A percentile compares a stretch with the other conserved stretches of the same genome.
These are phyloP conservation scores for Agaricus blazei DNA, from an alignment of 768 basidiomycete genomes.

Conservation along the genomic window DNA sequence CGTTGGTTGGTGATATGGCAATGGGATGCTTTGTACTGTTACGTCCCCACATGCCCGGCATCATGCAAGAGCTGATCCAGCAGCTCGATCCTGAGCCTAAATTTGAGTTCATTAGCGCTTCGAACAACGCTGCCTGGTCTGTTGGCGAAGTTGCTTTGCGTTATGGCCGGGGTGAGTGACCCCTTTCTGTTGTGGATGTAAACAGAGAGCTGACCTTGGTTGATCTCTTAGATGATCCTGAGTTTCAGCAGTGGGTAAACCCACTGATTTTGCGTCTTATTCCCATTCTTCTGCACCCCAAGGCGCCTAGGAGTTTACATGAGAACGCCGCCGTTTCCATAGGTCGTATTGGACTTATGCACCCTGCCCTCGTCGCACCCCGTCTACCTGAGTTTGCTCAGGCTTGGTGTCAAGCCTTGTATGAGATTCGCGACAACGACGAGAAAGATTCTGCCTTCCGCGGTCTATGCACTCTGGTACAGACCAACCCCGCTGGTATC, in stretches of 20 bases:
- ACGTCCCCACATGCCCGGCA: conserved; percentile 77
- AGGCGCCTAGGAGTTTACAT: conserved; percentile 88
- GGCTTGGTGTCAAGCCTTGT: conserved; percentile 94
- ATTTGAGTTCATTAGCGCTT: conserved; percentile 91
- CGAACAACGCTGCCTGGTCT: conserved; percentile 99
- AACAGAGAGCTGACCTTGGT: neutral
- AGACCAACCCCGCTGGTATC: conserved; percentile 90
- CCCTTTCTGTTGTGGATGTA: neutral
- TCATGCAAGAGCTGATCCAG: conserved; percentile 85
- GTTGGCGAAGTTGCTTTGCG: conserved; percentile 96
- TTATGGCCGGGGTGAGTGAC: conserved; percentile 66
- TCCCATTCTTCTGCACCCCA: conserved; percentile 88
- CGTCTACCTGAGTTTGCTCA: conserved; percentile 88
- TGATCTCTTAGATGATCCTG: conserved; percentile 54
- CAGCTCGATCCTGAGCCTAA: conserved; percentile 94
- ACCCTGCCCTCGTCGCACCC: conserved; percentile 83
- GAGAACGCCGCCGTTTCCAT: conserved; percentile 99
- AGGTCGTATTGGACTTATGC: conserved; percentile 91
- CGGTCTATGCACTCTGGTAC: conserved; percentile 93
- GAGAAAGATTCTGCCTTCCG: conserved; percentile 99
- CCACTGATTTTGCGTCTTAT: conserved; percentile 84
- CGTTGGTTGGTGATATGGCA: conserved; percentile 96
- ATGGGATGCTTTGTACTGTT: conserved; percentile 91
- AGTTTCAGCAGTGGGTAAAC: conserved; percentile 90
- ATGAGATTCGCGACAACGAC: conserved; percentile 98